Evolutionary conservation across 768 basidiomycete species (phyloP), one percentile per base, ranked within the genome.

Genomic region (Neoboletus brunneissimus): DNA sequence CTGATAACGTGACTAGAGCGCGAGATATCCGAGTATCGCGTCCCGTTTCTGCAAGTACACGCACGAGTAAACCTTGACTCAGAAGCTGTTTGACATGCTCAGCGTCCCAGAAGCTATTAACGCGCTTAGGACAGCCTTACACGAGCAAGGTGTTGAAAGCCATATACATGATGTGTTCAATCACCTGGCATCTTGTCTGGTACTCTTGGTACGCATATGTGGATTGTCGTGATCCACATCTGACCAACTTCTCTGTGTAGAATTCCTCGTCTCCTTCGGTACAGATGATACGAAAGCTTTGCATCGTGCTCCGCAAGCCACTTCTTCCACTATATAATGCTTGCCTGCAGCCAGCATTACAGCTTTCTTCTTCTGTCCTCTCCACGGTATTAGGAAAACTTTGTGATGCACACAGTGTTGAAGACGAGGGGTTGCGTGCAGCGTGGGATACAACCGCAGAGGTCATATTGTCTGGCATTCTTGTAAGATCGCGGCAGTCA

Each of bases 401-500:
- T 23, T 55, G 68, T 16, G 57, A 72, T n/a, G 59, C 67, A 32
- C 44, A 67, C 32, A 59, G 62, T 43, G 15, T 45, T 12, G 51
- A 51, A 32, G 61, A 73, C 44, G 57, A 63, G 25, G 60, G 51
- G 10, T 55, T 67, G 50, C 61, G 64, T 42, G 56, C 48, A 5
- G 55, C 65, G 3, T 86, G 84, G 83, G 81, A 83, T 65, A 58
- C 54, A 13, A 69, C 78, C 12, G 75, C 79, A 34, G 62, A 75
- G 29, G 72, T 77, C 11, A 56, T 85, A n/a, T 62, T 87, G 22
- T 81, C 84, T 5, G 83, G 85, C 4, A 57, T 83, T 34, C 64
- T 83, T 56, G 82, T 82, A 60, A 61, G 75, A 59, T 27, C 18
- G 40, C 35, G 6, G 22, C 9, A 47, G 4, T n/a, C n/a, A n/a